Conservation (phyloP, 2,329 filamentous ascomycete species). For the Xylaria sp. region DNA sequence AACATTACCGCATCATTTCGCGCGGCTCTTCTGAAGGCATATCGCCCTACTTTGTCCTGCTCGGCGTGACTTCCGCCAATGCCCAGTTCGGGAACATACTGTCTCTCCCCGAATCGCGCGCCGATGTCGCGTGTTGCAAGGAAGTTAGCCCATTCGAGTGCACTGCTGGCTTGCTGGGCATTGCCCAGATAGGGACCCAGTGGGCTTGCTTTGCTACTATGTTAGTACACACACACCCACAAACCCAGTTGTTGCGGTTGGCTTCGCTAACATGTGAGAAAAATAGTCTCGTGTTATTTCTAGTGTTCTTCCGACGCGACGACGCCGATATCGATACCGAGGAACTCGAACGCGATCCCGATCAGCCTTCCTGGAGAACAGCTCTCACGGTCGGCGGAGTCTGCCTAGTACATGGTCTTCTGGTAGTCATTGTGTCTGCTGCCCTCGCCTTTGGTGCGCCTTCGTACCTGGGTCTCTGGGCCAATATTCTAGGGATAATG, state of each 20-base stretch:
- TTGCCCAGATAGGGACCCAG: conserved; percentile 90
- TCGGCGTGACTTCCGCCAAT: conserved; percentile 91
- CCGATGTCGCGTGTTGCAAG: conserved; percentile 87
- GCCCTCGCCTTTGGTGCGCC: conserved; percentile 74
- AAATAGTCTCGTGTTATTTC: conserved; percentile 87
- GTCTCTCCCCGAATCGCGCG: conserved; percentile 82
- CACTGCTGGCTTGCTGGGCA: conserved; percentile 84
- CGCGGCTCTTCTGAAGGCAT: conserved; percentile 91
- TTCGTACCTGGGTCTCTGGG: conserved; percentile 77
- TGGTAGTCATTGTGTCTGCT: conserved; percentile 74
- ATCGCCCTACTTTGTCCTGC: conserved; percentile 91
- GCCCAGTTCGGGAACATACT: conserved; percentile 93
- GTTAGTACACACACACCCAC: conserved; percentile 63
- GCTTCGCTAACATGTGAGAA: conserved; percentile 39
- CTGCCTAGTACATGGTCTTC: conserved; percentile 80
- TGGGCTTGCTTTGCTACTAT: conserved; percentile 93
- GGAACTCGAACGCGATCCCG: conserved; percentile 56
- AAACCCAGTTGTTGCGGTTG: conserved; percentile 3
- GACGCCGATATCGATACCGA: conserved; percentile 61
- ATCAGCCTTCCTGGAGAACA: conserved; percentile 77
- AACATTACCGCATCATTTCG: conserved; percentile 90
- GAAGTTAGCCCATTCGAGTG: conserved; percentile 85
- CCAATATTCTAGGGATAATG: conserved; percentile 84
- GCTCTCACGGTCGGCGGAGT: conserved; percentile 79
- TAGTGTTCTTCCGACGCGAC: conserved; percentile 87